These are phyloP conservation scores for Leccinum fibrillosum DNA, from an alignment of 768 basidiomycete species.

Conservation along the genomic window DNA sequence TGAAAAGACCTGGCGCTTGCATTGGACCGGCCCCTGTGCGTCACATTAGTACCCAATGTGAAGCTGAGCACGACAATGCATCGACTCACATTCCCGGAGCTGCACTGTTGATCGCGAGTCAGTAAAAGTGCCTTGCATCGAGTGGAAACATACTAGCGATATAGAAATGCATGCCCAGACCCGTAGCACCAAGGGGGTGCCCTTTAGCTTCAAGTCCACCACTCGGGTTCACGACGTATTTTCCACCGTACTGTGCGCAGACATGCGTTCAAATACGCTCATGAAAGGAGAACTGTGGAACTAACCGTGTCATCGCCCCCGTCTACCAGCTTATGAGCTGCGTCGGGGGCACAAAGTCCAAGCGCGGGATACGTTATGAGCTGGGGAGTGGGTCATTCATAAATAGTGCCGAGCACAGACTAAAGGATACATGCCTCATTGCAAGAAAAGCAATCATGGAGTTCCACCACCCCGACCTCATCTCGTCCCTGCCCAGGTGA, in stretches of 20 bases:
- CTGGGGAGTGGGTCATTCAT: conserved; percentile 32
- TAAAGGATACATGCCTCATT: conserved; percentile 55
- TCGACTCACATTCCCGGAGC: conserved; percentile 55
- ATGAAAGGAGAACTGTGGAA: background rate
- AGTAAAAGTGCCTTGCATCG: background rate
- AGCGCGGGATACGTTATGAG: conserved; percentile 81
- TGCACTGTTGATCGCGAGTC: conserved; percentile 49
- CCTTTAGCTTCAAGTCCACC: conserved; percentile 90
- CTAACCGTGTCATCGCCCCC: conserved; percentile 75
- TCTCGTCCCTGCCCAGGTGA: conserved; percentile 58
- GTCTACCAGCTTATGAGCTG: conserved; percentile 74
- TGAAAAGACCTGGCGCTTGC: conserved; percentile 73
- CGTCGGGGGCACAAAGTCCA: conserved; percentile 61
- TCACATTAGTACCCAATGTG: conserved; percentile 39
- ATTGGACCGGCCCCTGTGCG: conserved; percentile 74
- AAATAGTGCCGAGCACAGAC: background rate
- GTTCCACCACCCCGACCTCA: conserved; percentile 78
- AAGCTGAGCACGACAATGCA: background rate
- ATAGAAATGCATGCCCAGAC: conserved; percentile 85
- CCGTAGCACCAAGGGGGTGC: conserved; percentile 81
- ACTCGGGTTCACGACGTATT: conserved; percentile 81
- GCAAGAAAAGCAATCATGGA: conserved; percentile 84
- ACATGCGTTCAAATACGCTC: background rate
- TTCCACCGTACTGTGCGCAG: conserved; percentile 65
- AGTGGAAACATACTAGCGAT: conserved; percentile 56